A percentile compares a stretch with the other conserved stretches of the same genome.
Conservation (phyloP, 345 rosid genomes). For the Camelina laxa region DNA sequence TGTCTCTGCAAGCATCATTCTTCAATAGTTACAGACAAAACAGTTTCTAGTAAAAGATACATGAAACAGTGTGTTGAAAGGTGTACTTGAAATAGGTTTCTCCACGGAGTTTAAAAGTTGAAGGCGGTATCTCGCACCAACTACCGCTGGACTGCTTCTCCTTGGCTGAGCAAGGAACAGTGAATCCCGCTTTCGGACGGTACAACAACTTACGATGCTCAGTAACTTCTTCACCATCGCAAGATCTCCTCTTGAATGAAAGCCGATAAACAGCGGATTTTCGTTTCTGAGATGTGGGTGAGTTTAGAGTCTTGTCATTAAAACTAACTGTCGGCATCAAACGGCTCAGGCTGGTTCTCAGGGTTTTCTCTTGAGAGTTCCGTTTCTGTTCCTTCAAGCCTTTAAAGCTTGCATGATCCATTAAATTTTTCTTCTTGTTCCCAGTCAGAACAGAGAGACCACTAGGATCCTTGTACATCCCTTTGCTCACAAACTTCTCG, state of each 20-base stretch:
- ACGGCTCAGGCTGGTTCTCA: conserved; percentile 45
- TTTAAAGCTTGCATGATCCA: conserved; percentile 51
- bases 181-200: conserved; percentile 69
- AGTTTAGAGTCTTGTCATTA: conserved; percentile 50
- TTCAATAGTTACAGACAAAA: conserved; percentile 5
- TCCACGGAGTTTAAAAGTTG: conserved; percentile 74
- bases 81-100: conserved; percentile 65
- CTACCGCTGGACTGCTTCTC: conserved; percentile 62
- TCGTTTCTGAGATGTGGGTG: conserved; percentile 49
- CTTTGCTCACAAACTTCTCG: conserved; percentile 41
- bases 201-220: conserved; percentile 57
- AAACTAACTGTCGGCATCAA: conserved; percentile 52
- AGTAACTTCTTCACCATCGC: conserved; percentile 59
- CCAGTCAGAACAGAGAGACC: conserved; percentile 42
- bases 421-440: conserved; percentile 46
- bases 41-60: background rate
- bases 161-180: conserved; percentile 51
- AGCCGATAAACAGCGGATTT: conserved; percentile 62
- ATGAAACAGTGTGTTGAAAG: background rate
- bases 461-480: conserved; percentile 38
- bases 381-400: conserved; percentile 52
- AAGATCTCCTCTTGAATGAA: conserved; percentile 68
- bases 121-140: conserved; percentile 74
- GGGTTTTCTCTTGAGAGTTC: conserved; percentile 46
- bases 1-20: conserved; percentile 64